Conservation (phyloP, 371 early-diverging fungal genomes). For the Lichtheimia ornata region DNA sequence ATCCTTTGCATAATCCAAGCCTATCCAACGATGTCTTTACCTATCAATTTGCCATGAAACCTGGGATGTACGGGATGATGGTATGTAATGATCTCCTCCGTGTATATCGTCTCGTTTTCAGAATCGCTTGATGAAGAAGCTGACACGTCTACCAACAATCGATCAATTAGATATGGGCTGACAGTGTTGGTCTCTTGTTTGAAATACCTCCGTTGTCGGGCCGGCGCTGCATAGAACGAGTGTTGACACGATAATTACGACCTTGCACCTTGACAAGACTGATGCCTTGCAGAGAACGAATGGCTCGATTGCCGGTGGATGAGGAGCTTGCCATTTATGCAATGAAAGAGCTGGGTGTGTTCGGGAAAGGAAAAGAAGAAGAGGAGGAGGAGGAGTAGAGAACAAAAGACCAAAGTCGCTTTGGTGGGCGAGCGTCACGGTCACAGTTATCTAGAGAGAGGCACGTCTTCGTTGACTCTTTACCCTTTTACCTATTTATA, state of each 20-base stretch:
- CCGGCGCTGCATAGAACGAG: slow-evolving; percentile 15
- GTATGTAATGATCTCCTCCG: slow-evolving; percentile 27
- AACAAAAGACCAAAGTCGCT: background rate
- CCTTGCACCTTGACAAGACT: slow-evolving; percentile 30
- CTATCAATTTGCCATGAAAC: slow-evolving; percentile 31
- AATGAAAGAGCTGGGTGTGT: background rate
- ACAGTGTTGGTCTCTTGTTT: too few relatives aligned
- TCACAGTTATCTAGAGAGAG: background rate
- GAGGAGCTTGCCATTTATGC: background rate
- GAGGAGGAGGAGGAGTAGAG: too few relatives aligned
- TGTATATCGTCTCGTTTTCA: slow-evolving; percentile 18
- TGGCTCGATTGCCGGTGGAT: background rate
- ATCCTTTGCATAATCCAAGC: too few relatives aligned
- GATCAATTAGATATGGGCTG: too few relatives aligned
- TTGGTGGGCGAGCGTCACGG: background rate
- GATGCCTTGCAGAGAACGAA: slow-evolving; percentile 26
- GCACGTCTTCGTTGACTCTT: background rate
- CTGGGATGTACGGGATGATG: slow-evolving; percentile 30
- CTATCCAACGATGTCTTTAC: slow-evolving; percentile 6
- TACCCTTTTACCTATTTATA: background rate
- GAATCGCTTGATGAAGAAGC: background rate
- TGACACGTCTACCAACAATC: background rate
- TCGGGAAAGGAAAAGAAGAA: background rate
- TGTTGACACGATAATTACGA: slow-evolving; percentile 25
- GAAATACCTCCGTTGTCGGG: too few relatives aligned